Evolutionary conservation across 306 rosid species (phyloP).

Genomic region (Rosa chinensis): DNA sequence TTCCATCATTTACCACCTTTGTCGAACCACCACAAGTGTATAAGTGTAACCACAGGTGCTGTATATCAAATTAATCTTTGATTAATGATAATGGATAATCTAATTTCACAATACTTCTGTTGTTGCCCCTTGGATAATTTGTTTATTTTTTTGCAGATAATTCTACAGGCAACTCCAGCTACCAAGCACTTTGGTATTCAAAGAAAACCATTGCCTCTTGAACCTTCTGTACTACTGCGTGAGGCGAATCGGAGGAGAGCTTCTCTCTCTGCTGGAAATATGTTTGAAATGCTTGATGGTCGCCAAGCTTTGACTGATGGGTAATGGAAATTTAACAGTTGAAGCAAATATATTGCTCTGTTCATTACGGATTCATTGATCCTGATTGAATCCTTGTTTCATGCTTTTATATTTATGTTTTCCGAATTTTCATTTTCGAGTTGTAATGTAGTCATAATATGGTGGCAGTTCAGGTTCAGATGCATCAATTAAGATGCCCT

Average conservation of each 20-base stretch:
- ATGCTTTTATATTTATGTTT: slow-evolving; percentile 12
- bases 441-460: slow-evolving; percentile 39
- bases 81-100: slow-evolving; percentile 1
- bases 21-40: neutral
- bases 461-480: slow-evolving; percentile 87
- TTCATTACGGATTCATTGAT: slow-evolving; percentile 24
- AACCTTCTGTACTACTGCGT: slow-evolving; percentile 85
- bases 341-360: slow-evolving; percentile 14
- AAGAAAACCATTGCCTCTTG: slow-evolving; percentile 90
- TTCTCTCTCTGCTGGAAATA: slow-evolving; percentile 91
- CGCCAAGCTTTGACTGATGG: slow-evolving; percentile 59
- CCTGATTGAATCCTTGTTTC: neutral
- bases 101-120: slow-evolving; percentile 1
- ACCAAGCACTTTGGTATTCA: slow-evolving; percentile 79
- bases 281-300: slow-evolving; percentile 69
- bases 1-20: neutral
- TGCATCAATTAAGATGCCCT: slow-evolving; percentile 56
- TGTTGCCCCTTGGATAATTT: neutral
- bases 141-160: slow-evolving; percentile 47
- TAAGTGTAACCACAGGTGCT: neutral
- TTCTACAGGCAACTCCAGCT: slow-evolving; percentile 71
- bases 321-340: slow-evolving; percentile 47
- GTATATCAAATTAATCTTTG: neutral
- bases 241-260: slow-evolving; percentile 98
- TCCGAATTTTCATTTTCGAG: slow-evolving; percentile 16